Evolutionary conservation across 139 green algal species (phyloP).

Genomic region (Chlamydomonas sp.): DNA sequence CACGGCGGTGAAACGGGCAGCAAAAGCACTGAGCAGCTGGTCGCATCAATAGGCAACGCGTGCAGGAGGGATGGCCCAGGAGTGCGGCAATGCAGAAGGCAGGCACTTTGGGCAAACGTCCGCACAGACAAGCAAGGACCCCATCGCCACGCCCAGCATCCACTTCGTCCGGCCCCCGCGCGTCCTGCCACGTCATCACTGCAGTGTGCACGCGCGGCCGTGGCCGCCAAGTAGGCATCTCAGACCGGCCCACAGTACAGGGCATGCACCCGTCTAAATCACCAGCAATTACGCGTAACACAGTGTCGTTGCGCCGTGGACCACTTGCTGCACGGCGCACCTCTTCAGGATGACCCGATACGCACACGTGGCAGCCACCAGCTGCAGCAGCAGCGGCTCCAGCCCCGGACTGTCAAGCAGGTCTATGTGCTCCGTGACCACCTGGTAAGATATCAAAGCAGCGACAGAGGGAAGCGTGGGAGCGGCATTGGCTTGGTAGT

Average conservation of each 20-base stretch:
- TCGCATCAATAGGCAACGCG: background rate
- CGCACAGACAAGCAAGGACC: too few species aligned
- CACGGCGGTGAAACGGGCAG: background rate
- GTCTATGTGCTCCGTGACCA: slow-evolving; percentile 54
- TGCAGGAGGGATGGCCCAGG: background rate
- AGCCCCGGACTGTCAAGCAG: slow-evolving; percentile 72
- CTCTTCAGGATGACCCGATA: slow-evolving; percentile 76
- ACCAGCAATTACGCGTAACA: background rate
- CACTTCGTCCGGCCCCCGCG: too few species aligned
- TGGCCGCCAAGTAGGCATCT: background rate
- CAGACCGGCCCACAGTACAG: background rate
- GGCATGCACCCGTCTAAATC: background rate
- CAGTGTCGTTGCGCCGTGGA: background rate
- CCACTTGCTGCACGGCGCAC: slow-evolving; percentile 40
- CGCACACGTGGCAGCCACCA: slow-evolving; percentile 82
- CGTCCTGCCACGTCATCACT: background rate
- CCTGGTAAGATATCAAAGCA: background rate
- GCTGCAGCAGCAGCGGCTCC: slow-evolving; percentile 82
- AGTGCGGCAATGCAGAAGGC: background rate
- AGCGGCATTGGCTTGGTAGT: background rate
- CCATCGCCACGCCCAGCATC: too few species aligned
- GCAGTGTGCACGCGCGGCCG: background rate
- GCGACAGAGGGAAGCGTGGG: background rate
- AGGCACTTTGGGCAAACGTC: too few species aligned
- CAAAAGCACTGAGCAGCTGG: background rate